Evolutionary conservation across 768 basidiomycete species (phyloP).

Genomic region (Symmetrospora coprosmae): DNA sequence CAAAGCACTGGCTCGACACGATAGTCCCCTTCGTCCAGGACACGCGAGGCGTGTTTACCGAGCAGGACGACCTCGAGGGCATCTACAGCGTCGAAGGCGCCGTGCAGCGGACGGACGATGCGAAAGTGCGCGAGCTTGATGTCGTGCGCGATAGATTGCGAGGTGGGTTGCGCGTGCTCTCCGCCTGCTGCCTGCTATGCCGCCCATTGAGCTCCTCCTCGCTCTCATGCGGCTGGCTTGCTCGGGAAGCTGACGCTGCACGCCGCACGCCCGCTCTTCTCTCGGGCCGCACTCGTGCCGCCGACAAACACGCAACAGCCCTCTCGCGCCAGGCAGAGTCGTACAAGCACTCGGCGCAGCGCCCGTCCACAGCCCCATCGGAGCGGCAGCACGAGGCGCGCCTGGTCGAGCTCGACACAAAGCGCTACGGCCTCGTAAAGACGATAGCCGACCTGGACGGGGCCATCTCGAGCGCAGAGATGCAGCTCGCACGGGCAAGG

Average conservation of each 20-base stretch:
- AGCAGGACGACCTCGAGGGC: constrained; percentile 4
- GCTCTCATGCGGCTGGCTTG: too few relatives aligned
- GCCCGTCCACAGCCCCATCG: constrained; percentile 3
- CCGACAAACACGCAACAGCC: too few relatives aligned
- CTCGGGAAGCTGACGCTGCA: neutral
- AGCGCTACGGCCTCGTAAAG: neutral
- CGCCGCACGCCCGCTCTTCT: too few relatives aligned
- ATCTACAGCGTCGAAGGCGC: neutral
- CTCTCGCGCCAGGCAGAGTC: constrained; percentile 12
- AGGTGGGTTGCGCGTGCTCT: neutral
- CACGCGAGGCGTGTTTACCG: constrained; percentile 2
- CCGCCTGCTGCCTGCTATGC: neutral
- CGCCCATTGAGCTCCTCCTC: too few relatives aligned
- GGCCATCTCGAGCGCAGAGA: constrained; percentile 4
- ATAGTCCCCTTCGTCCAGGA: neutral
- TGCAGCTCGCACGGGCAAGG: neutral
- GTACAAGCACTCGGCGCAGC: constrained; percentile 15
- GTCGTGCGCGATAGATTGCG: neutral
- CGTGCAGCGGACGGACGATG: constrained; percentile 5
- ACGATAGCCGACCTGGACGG: constrained; percentile 6
- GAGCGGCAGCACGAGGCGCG: constrained; percentile 9
- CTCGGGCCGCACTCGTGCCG: too few relatives aligned
- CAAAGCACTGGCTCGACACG: constrained; percentile 17
- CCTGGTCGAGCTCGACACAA: constrained; percentile 5
- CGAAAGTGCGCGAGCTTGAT: constrained; percentile 1